phyloP scores from a whole-genome alignment of 139 green algal genomes.

The Picochlorum costavermella region DNA sequence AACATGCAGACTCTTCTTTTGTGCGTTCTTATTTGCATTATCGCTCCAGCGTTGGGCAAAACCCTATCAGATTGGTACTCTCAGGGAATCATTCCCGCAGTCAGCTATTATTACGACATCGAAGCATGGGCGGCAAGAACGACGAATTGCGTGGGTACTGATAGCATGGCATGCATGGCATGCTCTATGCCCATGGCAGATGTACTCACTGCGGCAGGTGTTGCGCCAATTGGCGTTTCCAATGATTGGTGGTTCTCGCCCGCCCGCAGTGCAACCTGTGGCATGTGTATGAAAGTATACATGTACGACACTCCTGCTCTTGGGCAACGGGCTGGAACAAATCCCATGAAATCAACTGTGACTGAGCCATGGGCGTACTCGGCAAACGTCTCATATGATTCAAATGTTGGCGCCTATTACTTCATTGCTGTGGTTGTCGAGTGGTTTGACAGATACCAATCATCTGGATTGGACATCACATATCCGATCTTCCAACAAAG shows the following conservation, averaged over 20 bases:
- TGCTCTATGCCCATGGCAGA: neutral
- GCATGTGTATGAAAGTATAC: conserved; percentile 1
- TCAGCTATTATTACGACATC: neutral
- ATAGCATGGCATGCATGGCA: neutral
- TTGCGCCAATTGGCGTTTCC: neutral
- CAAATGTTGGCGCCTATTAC: neutral
- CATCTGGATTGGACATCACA: neutral
- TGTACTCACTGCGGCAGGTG: neutral
- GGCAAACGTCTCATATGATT: neutral
- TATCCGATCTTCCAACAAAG: conserved; percentile 1
- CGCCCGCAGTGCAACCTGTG: neutral
- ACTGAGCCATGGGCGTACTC: neutral
- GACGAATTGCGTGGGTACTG: neutral
- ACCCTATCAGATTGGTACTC: no score
- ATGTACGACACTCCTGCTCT: neutral
- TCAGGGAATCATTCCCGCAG: no score
- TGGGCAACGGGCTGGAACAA: neutral
- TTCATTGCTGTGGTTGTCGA: neutral
- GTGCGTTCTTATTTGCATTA: no score
- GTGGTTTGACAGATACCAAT: conserved; percentile 2
- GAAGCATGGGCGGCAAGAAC: conserved; percentile 4
- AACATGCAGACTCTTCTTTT: no score
- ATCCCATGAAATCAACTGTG: neutral
- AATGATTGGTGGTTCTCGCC: neutral
- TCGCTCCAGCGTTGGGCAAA: no score